Evolutionary conservation across 192 early-diverging fungal genomes (phyloP).

Genomic region (Neocallimastix lanati): DNA sequence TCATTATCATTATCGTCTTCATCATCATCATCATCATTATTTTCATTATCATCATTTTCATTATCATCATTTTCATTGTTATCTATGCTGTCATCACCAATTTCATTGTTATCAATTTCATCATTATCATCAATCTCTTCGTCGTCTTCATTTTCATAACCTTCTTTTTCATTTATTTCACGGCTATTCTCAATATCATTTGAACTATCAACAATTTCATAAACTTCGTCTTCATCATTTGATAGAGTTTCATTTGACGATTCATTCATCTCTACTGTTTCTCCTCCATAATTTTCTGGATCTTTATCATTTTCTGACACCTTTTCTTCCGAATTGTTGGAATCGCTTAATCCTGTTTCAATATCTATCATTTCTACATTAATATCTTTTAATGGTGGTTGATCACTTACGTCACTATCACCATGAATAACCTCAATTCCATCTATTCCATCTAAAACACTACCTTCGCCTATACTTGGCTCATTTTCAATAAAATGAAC

Average conservation of each 20-base stretch:
- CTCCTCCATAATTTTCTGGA: too few species aligned
- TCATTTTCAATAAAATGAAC: not conserved
- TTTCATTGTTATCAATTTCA: not conserved
- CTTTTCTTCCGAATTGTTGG: not conserved
- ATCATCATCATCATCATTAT: not conserved
- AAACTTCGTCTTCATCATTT: not conserved
- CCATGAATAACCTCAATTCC: not conserved
- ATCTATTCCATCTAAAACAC: not conserved
- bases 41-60: too few species aligned
- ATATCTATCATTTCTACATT: not conserved
- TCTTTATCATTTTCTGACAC: not conserved
- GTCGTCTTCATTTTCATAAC: not conserved
- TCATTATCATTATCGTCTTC: not conserved
- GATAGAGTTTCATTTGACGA: not conserved
- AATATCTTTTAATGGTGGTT: not conserved
- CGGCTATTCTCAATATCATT: not conserved
- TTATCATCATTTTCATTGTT: too few species aligned
- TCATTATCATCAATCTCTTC: not conserved
- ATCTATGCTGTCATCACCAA: too few species aligned
- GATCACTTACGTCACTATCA: not conserved
- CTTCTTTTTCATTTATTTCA: not conserved
- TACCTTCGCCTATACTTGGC: not conserved
- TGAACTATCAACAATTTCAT: not conserved
- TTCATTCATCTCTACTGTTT: not conserved
- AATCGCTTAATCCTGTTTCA: not conserved